Base-by-base conservation (phyloP, 495 filamentous ascomycete genomes). In the Penicillium verhagenii region DNA sequence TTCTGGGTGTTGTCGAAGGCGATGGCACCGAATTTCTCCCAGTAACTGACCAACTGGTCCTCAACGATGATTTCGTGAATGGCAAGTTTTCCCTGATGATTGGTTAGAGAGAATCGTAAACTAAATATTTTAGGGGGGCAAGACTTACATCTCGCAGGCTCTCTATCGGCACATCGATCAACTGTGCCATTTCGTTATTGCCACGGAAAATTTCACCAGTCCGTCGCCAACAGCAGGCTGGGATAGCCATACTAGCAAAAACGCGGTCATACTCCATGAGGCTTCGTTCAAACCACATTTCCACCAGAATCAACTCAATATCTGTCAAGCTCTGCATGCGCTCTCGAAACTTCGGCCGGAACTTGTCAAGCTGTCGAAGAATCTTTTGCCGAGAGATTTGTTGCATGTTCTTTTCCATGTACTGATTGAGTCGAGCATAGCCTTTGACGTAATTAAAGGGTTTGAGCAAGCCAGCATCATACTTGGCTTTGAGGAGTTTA, bases 1-100 rank as follows among this genome's bases (percentile, higher is more conserved):
- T 97, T 97, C 70, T 97, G 94, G n/a, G 82, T 85, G 50, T 84
- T 85, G 67, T 99, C 94, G 64, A 99, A 99, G 19, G 95, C 94
- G 63, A 99, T 97, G n/a, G 89, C 90, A 14, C 92, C 92, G 65
- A 97, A 97, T 63, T 97, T 96, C 72, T 99, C 93, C 94, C 94
- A 99, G 64, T 99, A 99, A 69, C 88, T 88, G 57, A 97, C 95
- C 44, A 95, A 82, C 52, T 92, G 92, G 45, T 94, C 90, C 72
- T 97, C 94, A 6, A 88, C 88, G 31, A 99, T 84, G 47, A 99
- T 92, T 64, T 99, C 92, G 69, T 99, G 96, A 31, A 99, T 81
- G 9, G 93, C 89, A 54, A 97, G 84, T 69, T 96, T 95, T 39
- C 94, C 94, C 93, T 97, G 6, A 0, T 35, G 25, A 24, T 0